These are phyloP conservation scores for Symbiotaphrina buchneri DNA, from an alignment of 495 filamentous ascomycete species.

Conservation along the genomic window DNA sequence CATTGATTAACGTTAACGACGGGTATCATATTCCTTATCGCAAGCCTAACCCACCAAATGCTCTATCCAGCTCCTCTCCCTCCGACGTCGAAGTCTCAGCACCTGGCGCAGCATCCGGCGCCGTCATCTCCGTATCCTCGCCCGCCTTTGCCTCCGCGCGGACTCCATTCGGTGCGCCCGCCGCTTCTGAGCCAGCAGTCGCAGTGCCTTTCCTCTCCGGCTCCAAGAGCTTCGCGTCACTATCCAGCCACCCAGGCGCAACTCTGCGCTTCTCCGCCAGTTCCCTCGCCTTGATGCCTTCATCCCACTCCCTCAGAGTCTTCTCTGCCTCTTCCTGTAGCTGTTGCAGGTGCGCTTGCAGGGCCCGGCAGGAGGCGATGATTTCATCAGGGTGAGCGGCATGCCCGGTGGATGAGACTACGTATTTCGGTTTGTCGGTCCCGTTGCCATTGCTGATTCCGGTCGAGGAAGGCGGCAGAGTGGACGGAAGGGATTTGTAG, in stretches of 20 bases:
- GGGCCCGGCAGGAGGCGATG: conserved; percentile 49
- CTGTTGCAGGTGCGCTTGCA: conserved; percentile 50
- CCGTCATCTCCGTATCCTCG: not conserved
- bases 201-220: conserved; percentile 31
- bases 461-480: conserved; percentile 57
- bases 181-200: too few species aligned
- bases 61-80: conserved; percentile 71
- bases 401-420: conserved; percentile 51
- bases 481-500: conserved; percentile 71
- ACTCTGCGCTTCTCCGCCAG: conserved; percentile 79
- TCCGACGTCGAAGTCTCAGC: conserved; percentile 9
- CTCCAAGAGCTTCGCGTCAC: conserved; percentile 62
- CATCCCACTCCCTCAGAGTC: conserved; percentile 46
- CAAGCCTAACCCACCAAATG: conserved; percentile 49
- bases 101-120: not conserved
- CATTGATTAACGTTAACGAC: not conserved
- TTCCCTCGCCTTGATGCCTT: conserved; percentile 47
- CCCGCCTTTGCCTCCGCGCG: too few species aligned
- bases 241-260: conserved; percentile 88
- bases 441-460: conserved; percentile 18
- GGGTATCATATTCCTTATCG: too few species aligned
- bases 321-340: conserved; percentile 36
- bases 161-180: too few species aligned
- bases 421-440: conserved; percentile 34
- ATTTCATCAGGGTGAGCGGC: conserved; percentile 67